A percentile compares a stretch with the other conserved stretches of the same genome.
Evolutionary conservation across 495 filamentous ascomycete genomes (phyloP).

Genomic region (Penicillium ucsense): DNA sequence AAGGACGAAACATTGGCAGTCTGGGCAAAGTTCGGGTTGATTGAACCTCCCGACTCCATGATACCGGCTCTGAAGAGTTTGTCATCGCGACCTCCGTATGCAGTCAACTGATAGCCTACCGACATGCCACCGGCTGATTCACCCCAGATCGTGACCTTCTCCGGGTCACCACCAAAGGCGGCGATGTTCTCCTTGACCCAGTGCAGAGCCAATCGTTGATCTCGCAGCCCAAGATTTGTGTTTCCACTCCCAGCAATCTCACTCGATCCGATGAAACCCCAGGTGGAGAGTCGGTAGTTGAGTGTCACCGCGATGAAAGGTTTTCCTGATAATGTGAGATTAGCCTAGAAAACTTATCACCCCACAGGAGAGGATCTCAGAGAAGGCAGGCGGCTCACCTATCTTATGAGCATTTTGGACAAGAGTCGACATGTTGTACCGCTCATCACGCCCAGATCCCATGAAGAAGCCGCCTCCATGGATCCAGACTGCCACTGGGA

Average conservation of each 20-base stretch:
- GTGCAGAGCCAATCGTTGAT: constrained; percentile 51
- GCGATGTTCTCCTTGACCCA: constrained; percentile 53
- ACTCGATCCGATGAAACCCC: constrained; percentile 39
- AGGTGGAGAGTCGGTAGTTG: constrained; percentile 48
- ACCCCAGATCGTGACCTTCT: constrained; percentile 61
- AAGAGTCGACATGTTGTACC: constrained; percentile 46
- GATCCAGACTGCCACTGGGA: constrained; percentile 48
- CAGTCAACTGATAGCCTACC: constrained; percentile 41
- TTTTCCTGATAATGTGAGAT: constrained; percentile 18
- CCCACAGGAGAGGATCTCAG: too few species aligned
- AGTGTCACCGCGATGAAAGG: constrained; percentile 54
- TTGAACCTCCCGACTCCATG: constrained; percentile 37
- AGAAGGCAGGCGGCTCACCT: constrained; percentile 11
- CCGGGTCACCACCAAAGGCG: constrained; percentile 45
- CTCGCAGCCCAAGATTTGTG: constrained; percentile 48
- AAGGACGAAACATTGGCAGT: constrained; percentile 25
- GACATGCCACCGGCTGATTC: constrained; percentile 50
- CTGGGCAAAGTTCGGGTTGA: constrained; percentile 9
- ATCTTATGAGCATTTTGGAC: constrained; percentile 42
- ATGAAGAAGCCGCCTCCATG: constrained; percentile 49
- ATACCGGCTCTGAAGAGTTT: constrained; percentile 37
- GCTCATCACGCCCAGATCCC: constrained; percentile 38
- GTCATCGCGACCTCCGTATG: constrained; percentile 41
- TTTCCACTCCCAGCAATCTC: constrained; percentile 30
- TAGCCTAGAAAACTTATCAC: background rate